A percentile compares a stretch with the other conserved stretches of the same genome.
These are phyloP conservation scores for Xylaria sp. DNA, from an alignment of 2,329 filamentous ascomycete species.

Conservation along the genomic window DNA sequence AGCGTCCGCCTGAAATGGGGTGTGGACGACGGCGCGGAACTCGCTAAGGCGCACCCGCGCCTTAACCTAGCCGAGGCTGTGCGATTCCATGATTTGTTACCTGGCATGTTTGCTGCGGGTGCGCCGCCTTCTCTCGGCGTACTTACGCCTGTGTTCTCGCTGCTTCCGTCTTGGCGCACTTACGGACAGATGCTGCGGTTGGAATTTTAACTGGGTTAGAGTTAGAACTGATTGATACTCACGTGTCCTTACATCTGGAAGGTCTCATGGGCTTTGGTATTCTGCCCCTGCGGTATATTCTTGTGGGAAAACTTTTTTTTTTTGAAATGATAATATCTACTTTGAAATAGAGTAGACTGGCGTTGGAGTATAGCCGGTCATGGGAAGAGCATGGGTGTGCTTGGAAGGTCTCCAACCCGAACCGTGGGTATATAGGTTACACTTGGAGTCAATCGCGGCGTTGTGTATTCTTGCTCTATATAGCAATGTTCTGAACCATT, in stretches of 20 bases:
- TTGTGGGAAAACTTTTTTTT: background rate
- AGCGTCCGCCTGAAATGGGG: conserved; percentile 33
- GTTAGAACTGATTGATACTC: too few species aligned
- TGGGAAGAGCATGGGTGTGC: background rate
- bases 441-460: background rate
- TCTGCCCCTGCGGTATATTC: too few species aligned
- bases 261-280: too few species aligned
- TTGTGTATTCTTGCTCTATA: background rate
- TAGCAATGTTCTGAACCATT: background rate
- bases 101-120: conserved; percentile 26
- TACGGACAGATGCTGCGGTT: conserved; percentile 34
- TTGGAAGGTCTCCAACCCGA: background rate
- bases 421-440: background rate
- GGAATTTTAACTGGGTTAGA: conserved; percentile 21
- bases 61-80: conserved; percentile 26
- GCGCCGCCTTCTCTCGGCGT: conserved; percentile 30
- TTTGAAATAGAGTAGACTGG: background rate
- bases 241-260: too few species aligned
- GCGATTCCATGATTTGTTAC: conserved; percentile 29
- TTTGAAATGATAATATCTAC: background rate
- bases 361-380: background rate
- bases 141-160: conserved; percentile 32
- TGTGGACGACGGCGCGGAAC: conserved; percentile 33
- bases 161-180: conserved; percentile 31
- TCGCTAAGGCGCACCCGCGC: conserved; percentile 23